Percentiles rank a stretch among this genome's conserved stretches.
These are phyloP conservation scores for Orbilia brochopaga DNA, from an alignment of 2,329 filamentous ascomycete species.

Conservation along the genomic window DNA sequence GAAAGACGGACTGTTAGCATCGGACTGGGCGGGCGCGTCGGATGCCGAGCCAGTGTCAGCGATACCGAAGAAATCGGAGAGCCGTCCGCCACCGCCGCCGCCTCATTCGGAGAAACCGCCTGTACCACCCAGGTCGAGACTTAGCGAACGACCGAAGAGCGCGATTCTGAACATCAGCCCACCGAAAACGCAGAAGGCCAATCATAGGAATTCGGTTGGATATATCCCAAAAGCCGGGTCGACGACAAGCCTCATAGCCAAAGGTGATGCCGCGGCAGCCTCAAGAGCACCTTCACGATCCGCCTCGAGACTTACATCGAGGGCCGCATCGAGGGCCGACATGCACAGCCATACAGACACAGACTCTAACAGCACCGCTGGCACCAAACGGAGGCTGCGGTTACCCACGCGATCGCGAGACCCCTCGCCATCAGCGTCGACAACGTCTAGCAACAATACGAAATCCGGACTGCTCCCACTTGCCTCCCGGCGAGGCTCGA, in stretches of 20 bases:
- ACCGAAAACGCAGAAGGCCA: constrained; percentile 26
- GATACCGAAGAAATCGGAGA: constrained; percentile 28
- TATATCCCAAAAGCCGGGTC: constrained; percentile 23
- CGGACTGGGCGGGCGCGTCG: constrained; percentile 32
- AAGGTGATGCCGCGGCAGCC: constrained; percentile 10
- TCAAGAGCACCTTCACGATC: constrained; percentile 19
- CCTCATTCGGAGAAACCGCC: constrained; percentile 11
- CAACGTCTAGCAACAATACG: constrained; percentile 29
- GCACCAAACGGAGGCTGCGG: constrained; percentile 37
- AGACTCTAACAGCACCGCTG: constrained; percentile 26
- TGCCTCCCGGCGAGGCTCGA: constrained; percentile 28
- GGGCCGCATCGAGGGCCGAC: constrained; percentile 25
- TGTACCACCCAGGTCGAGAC: constrained; percentile 10
- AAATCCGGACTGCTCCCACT: constrained; percentile 9
- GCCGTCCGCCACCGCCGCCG: neutral
- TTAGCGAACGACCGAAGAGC: constrained; percentile 45
- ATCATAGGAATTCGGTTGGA: constrained; percentile 35
- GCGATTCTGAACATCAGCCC: constrained; percentile 41
- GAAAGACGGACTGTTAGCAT: constrained; percentile 36
- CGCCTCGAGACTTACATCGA: constrained; percentile 13
- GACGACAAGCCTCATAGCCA: constrained; percentile 12
- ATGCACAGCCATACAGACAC: constrained; percentile 25
- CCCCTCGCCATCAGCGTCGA: constrained; percentile 33
- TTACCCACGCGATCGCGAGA: constrained; percentile 35
- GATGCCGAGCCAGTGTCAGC: constrained; percentile 25